These are phyloP conservation scores for Kurtzmaniella cleridarum DNA, from an alignment of 805 yeast species.

Conservation along the genomic window DNA sequence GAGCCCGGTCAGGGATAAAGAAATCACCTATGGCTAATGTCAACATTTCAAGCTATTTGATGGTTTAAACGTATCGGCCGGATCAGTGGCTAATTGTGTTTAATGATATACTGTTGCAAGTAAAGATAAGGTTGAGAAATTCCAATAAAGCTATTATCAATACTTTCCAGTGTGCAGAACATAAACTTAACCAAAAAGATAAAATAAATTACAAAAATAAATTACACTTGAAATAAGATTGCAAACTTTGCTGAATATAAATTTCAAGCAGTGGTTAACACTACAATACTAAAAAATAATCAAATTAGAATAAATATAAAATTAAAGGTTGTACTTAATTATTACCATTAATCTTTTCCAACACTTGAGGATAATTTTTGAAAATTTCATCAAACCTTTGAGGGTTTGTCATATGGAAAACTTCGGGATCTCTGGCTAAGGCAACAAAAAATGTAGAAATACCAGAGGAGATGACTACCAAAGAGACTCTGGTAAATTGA, in stretches of 20 bases:
- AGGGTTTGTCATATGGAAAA: slow-evolving; percentile 70
- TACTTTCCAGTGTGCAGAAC: too few species aligned
- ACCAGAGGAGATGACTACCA: slow-evolving; percentile 75
- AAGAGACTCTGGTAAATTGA: slow-evolving; percentile 69
- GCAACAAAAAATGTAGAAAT: slow-evolving; percentile 81
- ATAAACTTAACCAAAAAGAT: too few species aligned
- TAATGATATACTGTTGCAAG: neutral
- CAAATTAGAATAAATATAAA: neutral
- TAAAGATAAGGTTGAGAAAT: neutral
- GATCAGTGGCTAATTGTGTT: neutral
- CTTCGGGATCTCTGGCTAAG: slow-evolving; percentile 78
- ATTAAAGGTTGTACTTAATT: slow-evolving; percentile 13
- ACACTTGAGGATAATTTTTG: slow-evolving; percentile 62
- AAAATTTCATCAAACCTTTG: slow-evolving; percentile 57
- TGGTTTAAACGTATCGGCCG: neutral
- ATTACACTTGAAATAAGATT: too few species aligned
- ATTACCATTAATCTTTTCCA: slow-evolving; percentile 43
- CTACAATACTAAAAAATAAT: slow-evolving; percentile 1
- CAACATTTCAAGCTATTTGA: slow-evolving; percentile 19
- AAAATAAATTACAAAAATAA: too few species aligned
- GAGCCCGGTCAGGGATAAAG: slow-evolving; percentile 82
- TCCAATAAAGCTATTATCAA: neutral
- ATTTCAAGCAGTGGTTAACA: neutral
- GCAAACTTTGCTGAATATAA: too few species aligned
- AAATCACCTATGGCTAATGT: slow-evolving; percentile 81